phyloP scores from a whole-genome alignment of 768 basidiomycete genomes.

The Amanita phalloides region DNA sequence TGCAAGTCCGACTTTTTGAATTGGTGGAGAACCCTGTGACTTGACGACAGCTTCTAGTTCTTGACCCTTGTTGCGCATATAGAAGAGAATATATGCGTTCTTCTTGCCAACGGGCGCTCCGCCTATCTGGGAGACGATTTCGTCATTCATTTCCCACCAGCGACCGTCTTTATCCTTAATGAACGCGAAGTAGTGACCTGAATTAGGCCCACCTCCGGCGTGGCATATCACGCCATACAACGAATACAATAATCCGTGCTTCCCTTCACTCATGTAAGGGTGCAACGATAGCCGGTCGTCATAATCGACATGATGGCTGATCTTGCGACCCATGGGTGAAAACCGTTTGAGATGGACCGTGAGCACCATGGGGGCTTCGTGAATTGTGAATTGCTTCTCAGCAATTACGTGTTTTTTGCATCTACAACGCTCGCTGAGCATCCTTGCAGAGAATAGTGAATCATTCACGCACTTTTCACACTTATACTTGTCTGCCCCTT shows the following conservation, averaged over 20 bases:
- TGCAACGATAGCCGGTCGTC: slow-evolving; percentile 62
- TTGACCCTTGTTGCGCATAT: slow-evolving; percentile 74
- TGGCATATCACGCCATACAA: slow-evolving; percentile 92
- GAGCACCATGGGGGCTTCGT: slow-evolving; percentile 79
- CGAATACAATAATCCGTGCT: slow-evolving; percentile 70
- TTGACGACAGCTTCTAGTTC: slow-evolving; percentile 54
- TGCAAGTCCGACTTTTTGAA: slow-evolving; percentile 29
- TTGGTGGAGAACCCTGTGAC: slow-evolving; percentile 13
- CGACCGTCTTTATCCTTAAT: slow-evolving; percentile 57
- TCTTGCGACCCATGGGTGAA: slow-evolving; percentile 82
- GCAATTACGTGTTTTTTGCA: slow-evolving; percentile 90
- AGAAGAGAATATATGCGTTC: slow-evolving; percentile 91
- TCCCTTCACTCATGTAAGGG: slow-evolving; percentile 75
- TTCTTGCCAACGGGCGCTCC: slow-evolving; percentile 48
- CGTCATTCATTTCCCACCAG: slow-evolving; percentile 97
- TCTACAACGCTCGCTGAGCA: slow-evolving; percentile 26
- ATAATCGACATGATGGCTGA: slow-evolving; percentile 69
- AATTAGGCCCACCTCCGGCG: slow-evolving; percentile 86
- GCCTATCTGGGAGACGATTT: slow-evolving; percentile 39
- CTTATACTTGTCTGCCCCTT: slow-evolving; percentile 92
- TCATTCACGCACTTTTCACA: slow-evolving; percentile 80
- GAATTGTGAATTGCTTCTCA: slow-evolving; percentile 81
- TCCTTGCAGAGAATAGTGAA: neutral
- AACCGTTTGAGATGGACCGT: slow-evolving; percentile 96
- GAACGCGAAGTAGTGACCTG: slow-evolving; percentile 90